Evolutionary conservation across 352 stramenopile species (phyloP).

Genomic region (Pilasporangium apinafurcum): DNA sequence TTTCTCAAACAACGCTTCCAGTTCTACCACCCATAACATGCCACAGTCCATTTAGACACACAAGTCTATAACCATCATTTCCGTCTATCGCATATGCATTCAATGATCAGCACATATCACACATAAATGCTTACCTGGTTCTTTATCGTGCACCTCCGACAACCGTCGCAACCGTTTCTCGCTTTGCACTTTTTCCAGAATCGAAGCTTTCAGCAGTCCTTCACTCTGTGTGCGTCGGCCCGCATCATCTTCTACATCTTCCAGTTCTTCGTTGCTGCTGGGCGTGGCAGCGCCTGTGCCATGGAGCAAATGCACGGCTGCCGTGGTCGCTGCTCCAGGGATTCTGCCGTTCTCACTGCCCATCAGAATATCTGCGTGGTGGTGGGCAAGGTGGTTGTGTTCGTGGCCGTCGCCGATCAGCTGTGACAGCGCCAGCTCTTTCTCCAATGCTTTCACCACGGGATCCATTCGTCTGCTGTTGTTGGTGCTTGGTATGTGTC

Average conservation of each 20-base stretch:
- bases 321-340: neutral
- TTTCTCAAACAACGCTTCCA: slow-evolving; percentile 66
- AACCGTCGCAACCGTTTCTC: slow-evolving; percentile 63
- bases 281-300: neutral
- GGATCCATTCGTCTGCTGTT: too few species aligned
- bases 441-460: slow-evolving; percentile 2
- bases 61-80: neutral
- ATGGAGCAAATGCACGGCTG: slow-evolving; percentile 1
- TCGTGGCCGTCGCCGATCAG: neutral
- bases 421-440: slow-evolving; percentile 2
- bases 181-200: slow-evolving; percentile 68
- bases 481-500: too few species aligned
- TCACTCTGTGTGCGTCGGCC: slow-evolving; percentile 41
- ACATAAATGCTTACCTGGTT: slow-evolving; percentile 1
- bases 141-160: slow-evolving; percentile 25
- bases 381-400: slow-evolving; percentile 2
- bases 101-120: too few species aligned
- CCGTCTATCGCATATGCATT: neutral
- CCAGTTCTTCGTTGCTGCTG: slow-evolving; percentile 14
- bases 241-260: slow-evolving; percentile 26
- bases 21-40: slow-evolving; percentile 3
- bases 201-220: slow-evolving; percentile 60
- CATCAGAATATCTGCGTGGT: slow-evolving; percentile 8
- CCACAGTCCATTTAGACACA: too few species aligned
- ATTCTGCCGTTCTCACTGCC: neutral